phyloP scores from a whole-genome alignment of 306 rosid genomes.

The Bauhinia variegata region DNA sequence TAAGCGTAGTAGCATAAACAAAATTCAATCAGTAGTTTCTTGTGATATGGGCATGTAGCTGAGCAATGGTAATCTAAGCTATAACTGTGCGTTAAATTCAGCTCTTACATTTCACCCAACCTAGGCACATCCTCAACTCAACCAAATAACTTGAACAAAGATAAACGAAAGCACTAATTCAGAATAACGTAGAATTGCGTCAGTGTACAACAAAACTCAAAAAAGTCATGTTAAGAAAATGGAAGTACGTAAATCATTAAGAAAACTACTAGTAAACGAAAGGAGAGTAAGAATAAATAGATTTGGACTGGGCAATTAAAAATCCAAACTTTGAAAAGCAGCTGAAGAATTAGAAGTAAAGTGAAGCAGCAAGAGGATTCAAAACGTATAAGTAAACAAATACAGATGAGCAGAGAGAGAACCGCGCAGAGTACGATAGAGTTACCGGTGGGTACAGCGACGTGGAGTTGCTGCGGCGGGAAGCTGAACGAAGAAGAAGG shows the following conservation, averaged over 20 bases:
- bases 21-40: not conserved
- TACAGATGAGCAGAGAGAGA: not conserved
- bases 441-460: not conserved
- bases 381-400: not conserved
- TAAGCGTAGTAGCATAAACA: not conserved
- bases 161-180: not conserved
- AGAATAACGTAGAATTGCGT: not conserved
- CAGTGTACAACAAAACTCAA: not conserved
- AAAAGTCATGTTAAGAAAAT: not conserved
- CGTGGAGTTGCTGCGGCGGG: not conserved
- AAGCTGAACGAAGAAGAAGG: not conserved
- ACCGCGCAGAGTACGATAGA: not conserved
- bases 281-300: not conserved
- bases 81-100: not conserved
- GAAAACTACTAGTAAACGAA: not conserved
- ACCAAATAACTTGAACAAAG: not conserved
- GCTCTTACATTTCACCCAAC: not conserved
- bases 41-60: not conserved
- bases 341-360: too few species aligned
- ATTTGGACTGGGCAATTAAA: too few species aligned
- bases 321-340: too few species aligned
- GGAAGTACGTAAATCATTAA: not conserved
- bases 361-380: not conserved
- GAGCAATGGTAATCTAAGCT: not conserved
- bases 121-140: not conserved